Evolutionary conservation across 352 stramenopile species (phyloP).

Genomic region (Pythium pyrilobum): DNA sequence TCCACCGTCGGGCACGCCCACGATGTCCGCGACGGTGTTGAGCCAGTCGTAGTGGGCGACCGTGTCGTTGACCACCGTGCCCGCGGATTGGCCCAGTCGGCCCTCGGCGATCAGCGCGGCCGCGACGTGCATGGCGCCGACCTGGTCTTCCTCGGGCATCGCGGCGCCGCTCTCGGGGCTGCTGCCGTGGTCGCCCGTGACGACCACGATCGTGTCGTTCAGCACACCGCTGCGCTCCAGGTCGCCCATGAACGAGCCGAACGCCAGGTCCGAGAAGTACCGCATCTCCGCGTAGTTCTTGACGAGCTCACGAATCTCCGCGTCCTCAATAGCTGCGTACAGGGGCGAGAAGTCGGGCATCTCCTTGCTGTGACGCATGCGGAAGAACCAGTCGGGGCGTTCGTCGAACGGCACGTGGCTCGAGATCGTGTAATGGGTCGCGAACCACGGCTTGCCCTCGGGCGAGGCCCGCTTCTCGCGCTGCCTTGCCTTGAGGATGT

Average conservation of each 20-base stretch:
- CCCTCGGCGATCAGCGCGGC: conserved; percentile 55
- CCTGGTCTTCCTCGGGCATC: conserved; percentile 46
- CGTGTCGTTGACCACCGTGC: conserved; percentile 36
- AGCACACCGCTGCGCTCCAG: conserved; percentile 48
- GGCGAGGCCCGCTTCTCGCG: conserved; percentile 1
- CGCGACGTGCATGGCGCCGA: conserved; percentile 36
- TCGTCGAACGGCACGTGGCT: conserved; percentile 66
- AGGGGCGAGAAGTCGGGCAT: conserved; percentile 41
- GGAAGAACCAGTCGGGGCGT: conserved; percentile 52
- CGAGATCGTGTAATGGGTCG: conserved; percentile 69
- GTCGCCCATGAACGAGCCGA: conserved; percentile 53
- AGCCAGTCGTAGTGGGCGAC: conserved; percentile 51
- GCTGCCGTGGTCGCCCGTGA: conserved; percentile 64
- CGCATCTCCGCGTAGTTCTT: conserved; percentile 62
- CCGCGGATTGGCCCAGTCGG: conserved; percentile 27
- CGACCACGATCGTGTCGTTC: conserved; percentile 58
- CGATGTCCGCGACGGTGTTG: conserved; percentile 67
- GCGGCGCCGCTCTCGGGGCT: conserved; percentile 37
- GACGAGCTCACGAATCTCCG: conserved; percentile 38
- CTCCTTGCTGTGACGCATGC: conserved; percentile 19
- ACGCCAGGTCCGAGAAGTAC: conserved; percentile 55
- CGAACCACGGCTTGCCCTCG: conserved; percentile 40
- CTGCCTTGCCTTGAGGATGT: conserved; percentile 37
- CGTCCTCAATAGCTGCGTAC: conserved; percentile 24
- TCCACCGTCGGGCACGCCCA: conserved; percentile 27